Evolutionary conservation across 2,329 filamentous ascomycete genomes (phyloP).

Genomic region (Colletotrichum gloeosporioides): DNA sequence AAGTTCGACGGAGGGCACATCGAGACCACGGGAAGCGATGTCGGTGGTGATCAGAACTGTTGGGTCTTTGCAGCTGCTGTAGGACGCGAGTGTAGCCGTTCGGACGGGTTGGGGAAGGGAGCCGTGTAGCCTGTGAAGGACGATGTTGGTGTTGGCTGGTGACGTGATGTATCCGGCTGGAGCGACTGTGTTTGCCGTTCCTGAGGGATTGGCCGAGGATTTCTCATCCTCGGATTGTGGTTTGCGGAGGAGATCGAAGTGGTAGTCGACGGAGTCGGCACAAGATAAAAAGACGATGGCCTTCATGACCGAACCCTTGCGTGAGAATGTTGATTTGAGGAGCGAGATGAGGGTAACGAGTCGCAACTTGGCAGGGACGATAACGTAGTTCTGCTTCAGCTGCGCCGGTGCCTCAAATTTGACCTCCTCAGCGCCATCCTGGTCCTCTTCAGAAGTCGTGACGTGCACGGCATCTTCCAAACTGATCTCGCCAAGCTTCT

Average conservation of each 20-base stretch:
- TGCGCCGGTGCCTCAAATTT: conserved; percentile 87
- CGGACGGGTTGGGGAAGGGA: conserved; percentile 88
- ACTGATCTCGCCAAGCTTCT: conserved; percentile 92
- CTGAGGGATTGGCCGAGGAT: conserved; percentile 17
- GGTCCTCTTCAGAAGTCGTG: conserved; percentile 64
- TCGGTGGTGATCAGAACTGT: conserved; percentile 92
- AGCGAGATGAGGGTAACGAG: conserved; percentile 86
- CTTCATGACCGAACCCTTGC: conserved; percentile 93
- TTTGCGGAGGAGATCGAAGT: conserved; percentile 80
- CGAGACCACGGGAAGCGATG: conserved; percentile 92
- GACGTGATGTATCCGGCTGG: conserved; percentile 76
- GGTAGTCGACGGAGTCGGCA: conserved; percentile 95
- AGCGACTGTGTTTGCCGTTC: conserved; percentile 66
- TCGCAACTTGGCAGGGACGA: conserved; percentile 88
- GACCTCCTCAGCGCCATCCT: conserved; percentile 54
- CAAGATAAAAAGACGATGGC: conserved; percentile 97
- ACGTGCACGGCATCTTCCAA: conserved; percentile 91
- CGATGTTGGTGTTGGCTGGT: conserved; percentile 73
- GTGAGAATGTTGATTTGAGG: conserved; percentile 85
- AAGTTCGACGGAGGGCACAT: conserved; percentile 92
- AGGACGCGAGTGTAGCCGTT: conserved; percentile 83
- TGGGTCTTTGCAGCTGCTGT: conserved; percentile 74
- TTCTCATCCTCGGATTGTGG: conserved; percentile 26
- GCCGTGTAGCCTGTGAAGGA: conserved; percentile 87
- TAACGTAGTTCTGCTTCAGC: conserved; percentile 88